Evolutionary conservation across 2,329 filamentous ascomycete species (phyloP).

Genomic region (Calonectria hongkongensis): DNA sequence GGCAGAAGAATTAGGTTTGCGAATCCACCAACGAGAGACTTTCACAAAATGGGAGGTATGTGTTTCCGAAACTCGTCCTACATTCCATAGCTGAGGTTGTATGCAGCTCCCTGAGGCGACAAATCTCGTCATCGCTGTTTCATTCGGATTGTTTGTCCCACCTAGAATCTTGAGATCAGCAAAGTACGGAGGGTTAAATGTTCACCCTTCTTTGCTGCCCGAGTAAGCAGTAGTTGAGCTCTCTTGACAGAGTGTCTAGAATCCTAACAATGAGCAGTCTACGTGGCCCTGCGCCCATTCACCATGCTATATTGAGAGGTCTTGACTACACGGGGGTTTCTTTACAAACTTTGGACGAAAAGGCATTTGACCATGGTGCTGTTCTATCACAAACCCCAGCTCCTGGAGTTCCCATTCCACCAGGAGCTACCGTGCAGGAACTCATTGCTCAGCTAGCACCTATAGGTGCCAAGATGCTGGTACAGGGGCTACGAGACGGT

Average conservation of each 20-base stretch:
- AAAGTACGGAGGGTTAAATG: slow-evolving; percentile 91
- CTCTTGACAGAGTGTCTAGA: neutral
- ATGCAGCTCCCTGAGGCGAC: slow-evolving; percentile 74
- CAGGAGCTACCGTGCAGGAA: slow-evolving; percentile 64
- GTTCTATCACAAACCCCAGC: slow-evolving; percentile 82
- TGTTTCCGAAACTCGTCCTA: slow-evolving; percentile 13
- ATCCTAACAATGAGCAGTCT: slow-evolving; percentile 71
- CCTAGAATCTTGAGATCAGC: slow-evolving; percentile 80
- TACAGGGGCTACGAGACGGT: slow-evolving; percentile 76
- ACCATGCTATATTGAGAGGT: slow-evolving; percentile 84
- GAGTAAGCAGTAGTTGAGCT: slow-evolving; percentile 71
- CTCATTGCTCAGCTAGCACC: slow-evolving; percentile 72
- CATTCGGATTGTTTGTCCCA: slow-evolving; percentile 94
- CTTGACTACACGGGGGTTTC: slow-evolving; percentile 82
- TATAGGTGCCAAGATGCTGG: slow-evolving; percentile 82
- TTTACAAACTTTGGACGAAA: slow-evolving; percentile 88
- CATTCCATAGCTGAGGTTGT: slow-evolving; percentile 31
- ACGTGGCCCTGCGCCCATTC: slow-evolving; percentile 89
- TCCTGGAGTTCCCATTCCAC: slow-evolving; percentile 73
- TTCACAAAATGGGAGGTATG: slow-evolving; percentile 88
- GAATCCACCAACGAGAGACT: slow-evolving; percentile 84
- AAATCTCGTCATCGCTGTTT: slow-evolving; percentile 93
- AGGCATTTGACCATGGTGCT: slow-evolving; percentile 85
- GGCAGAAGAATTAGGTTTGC: slow-evolving; percentile 78
- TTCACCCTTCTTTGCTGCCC: slow-evolving; percentile 93